Conservation (phyloP, 1,139 yeast genomes). For the Candida freyschussii region DNA sequence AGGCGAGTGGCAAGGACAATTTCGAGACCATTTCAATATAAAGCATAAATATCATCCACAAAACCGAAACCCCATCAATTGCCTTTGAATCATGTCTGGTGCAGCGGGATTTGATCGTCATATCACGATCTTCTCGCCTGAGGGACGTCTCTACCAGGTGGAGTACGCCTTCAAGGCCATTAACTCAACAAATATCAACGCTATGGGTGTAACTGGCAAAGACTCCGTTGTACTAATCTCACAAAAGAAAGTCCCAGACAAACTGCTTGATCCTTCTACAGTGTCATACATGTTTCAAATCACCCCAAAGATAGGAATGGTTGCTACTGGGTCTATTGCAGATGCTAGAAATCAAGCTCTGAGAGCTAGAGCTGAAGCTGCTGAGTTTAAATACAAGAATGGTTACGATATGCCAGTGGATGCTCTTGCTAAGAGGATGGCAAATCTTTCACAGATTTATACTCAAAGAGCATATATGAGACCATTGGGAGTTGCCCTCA, state of each 20-base stretch:
- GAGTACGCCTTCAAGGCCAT: conserved; percentile 98
- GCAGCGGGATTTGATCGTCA: conserved; percentile 97
- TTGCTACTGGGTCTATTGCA: conserved; percentile 94
- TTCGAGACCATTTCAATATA: too few species aligned
- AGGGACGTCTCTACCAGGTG: conserved; percentile 94
- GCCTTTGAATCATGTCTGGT: conserved; percentile 10
- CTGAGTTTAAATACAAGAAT: conserved; percentile 88
- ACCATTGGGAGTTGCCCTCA: conserved; percentile 90
- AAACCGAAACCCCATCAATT: not conserved
- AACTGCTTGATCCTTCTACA: conserved; percentile 78
- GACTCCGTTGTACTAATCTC: conserved; percentile 88
- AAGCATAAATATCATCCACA: too few species aligned
- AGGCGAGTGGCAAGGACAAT: too few species aligned
- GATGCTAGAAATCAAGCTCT: conserved; percentile 90
- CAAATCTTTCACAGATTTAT: conserved; percentile 88
- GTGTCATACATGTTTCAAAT: conserved; percentile 82
- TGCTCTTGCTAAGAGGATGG: conserved; percentile 90
- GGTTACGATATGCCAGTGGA: conserved; percentile 98
- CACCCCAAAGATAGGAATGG: conserved; percentile 80
- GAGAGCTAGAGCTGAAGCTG: conserved; percentile 90
- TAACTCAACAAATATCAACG: conserved; percentile 86
- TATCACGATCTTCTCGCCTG: conserved; percentile 96
- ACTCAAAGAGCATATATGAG: conserved; percentile 99
- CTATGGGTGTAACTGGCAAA: conserved; percentile 81
- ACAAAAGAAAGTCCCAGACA: conserved; percentile 95